These are phyloP conservation scores for Dittrichia graveolens DNA, from an alignment of 129 eudicot genomes.

Conservation along the genomic window DNA sequence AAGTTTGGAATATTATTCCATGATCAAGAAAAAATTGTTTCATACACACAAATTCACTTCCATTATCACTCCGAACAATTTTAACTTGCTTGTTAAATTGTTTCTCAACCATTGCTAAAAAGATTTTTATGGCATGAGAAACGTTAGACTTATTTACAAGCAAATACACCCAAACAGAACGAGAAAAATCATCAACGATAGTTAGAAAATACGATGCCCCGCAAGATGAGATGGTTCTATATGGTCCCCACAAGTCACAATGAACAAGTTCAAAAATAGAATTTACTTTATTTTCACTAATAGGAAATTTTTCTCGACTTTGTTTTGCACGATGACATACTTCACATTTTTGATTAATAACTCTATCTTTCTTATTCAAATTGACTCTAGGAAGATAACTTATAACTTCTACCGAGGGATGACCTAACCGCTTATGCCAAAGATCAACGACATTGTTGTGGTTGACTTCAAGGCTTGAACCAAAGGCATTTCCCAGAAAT, in stretches of 20 bases:
- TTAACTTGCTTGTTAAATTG: conserved; percentile 5
- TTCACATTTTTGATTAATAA: not conserved
- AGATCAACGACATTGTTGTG: not conserved
- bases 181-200: conserved; percentile 25
- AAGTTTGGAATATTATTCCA: conserved; percentile 9
- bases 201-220: conserved; percentile 1
- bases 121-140: not conserved
- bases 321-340: conserved; percentile 1
- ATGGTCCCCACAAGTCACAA: conserved; percentile 15
- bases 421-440: conserved; percentile 9
- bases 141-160: conserved; percentile 10
- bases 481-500: not conserved
- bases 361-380: not conserved
- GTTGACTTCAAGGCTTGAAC: not conserved
- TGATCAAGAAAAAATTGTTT: not conserved
- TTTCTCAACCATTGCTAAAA: not conserved
- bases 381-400: not conserved
- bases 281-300: not conserved
- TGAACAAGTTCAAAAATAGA: not conserved
- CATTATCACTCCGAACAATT: not conserved
- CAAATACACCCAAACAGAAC: conserved; percentile 18
- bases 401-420: conserved; percentile 8
- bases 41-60: not conserved
- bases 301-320: not conserved
- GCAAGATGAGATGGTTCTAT: not conserved